A percentile compares a stretch with the other conserved stretches of the same genome.
Evolutionary conservation across 257 asterid genomes (phyloP).

Genomic region (Nicotiana tabacum): DNA sequence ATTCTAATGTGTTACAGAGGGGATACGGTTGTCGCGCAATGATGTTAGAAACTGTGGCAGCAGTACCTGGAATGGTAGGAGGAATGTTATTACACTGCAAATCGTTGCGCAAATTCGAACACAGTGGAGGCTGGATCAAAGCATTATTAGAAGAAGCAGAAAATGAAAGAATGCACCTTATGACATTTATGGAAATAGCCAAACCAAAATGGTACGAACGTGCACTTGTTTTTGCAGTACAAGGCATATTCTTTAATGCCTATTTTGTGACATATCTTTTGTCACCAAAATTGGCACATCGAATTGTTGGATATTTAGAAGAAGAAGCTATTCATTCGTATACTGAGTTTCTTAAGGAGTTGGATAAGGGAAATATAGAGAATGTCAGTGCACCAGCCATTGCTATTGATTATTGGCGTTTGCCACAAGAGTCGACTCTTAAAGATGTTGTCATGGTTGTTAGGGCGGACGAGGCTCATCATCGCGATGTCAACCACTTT

Average conservation of each 20-base stretch:
- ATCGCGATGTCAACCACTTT: slow-evolving; percentile 86
- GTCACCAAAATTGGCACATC: slow-evolving; percentile 66
- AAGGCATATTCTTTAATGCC: slow-evolving; percentile 68
- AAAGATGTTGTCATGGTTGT: slow-evolving; percentile 75
- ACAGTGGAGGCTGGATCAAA: slow-evolving; percentile 67
- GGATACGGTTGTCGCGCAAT: slow-evolving; percentile 69
- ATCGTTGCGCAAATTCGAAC: slow-evolving; percentile 51
- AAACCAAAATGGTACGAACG: slow-evolving; percentile 65
- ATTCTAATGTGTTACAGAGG: slow-evolving; percentile 24
- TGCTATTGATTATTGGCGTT: slow-evolving; percentile 79
- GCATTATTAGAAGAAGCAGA: slow-evolving; percentile 65
- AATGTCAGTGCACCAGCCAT: slow-evolving; percentile 85
- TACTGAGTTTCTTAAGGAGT: slow-evolving; percentile 46
- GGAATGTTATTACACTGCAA: slow-evolving; percentile 59
- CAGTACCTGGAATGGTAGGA: slow-evolving; percentile 70
- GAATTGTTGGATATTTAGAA: slow-evolving; percentile 64
- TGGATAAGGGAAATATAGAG: slow-evolving; percentile 60
- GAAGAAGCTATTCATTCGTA: slow-evolving; percentile 68
- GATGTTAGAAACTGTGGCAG: slow-evolving; percentile 69
- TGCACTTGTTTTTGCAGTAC: slow-evolving; percentile 51
- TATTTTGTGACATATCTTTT: slow-evolving; percentile 44
- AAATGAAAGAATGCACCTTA: slow-evolving; percentile 68
- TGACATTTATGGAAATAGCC: slow-evolving; percentile 69
- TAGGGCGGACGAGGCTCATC: slow-evolving; percentile 93
- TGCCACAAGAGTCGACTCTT: slow-evolving; percentile 50